Conservation (phyloP, 2,329 filamentous ascomycete species). For the Domatiomyces globalis region DNA sequence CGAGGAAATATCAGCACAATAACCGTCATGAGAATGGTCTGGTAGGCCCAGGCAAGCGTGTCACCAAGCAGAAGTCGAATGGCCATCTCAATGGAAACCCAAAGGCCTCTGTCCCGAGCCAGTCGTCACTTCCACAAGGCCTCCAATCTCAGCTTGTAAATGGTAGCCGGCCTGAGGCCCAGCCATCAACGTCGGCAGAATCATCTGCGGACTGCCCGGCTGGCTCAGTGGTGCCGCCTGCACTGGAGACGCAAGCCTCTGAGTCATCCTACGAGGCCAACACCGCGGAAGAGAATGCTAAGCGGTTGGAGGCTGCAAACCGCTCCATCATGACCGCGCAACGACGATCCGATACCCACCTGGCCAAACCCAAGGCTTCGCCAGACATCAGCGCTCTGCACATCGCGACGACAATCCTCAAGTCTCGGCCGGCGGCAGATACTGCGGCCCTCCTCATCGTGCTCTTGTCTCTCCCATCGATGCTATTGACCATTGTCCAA, state of each 20-base stretch:
- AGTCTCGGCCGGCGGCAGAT: slow-evolving; percentile 80
- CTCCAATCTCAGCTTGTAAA: not conserved
- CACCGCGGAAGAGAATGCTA: slow-evolving; percentile 1
- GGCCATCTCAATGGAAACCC: slow-evolving; percentile 39
- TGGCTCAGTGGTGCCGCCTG: not conserved
- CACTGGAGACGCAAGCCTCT: not conserved
- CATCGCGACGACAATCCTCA: slow-evolving; percentile 71
- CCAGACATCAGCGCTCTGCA: slow-evolving; percentile 61
- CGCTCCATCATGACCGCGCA: slow-evolving; percentile 10
- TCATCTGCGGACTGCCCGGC: not conserved
- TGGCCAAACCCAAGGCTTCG: slow-evolving; percentile 51
- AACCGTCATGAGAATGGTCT: slow-evolving; percentile 76
- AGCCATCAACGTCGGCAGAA: not conserved
- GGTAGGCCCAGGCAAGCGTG: slow-evolving; percentile 61
- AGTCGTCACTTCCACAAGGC: slow-evolving; percentile 9
- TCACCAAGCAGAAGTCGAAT: slow-evolving; percentile 44
- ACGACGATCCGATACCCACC: slow-evolving; percentile 52
- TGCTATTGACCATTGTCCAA: slow-evolving; percentile 77
- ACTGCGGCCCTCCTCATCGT: slow-evolving; percentile 95
- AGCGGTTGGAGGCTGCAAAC: slow-evolving; percentile 8
- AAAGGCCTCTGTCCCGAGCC: slow-evolving; percentile 27
- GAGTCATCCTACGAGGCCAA: slow-evolving; percentile 6
- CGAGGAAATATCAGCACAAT: slow-evolving; percentile 51
- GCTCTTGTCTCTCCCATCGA: slow-evolving; percentile 78
- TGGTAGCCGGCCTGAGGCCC: not conserved